A percentile compares a stretch with the other conserved stretches of the same genome.
Evolutionary conservation across 257 asterid species (phyloP).

Genomic region (Coffea canephora): DNA sequence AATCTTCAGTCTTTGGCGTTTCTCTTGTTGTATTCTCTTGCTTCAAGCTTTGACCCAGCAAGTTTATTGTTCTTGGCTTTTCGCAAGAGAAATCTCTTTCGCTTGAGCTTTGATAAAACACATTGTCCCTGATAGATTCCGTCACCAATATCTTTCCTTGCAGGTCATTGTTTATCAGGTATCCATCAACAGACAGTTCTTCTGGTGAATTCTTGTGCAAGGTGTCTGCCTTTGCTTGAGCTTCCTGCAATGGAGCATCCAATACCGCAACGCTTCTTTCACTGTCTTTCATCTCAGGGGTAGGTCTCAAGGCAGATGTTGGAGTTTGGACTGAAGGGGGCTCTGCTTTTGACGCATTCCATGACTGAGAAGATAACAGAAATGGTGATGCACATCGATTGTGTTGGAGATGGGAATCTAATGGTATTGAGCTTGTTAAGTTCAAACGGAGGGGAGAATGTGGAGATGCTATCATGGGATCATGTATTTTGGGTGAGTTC

Average conservation of each 20-base stretch:
- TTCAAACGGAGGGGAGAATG: constrained; percentile 22
- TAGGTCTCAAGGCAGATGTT: constrained; percentile 10
- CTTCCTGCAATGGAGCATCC: constrained; percentile 35
- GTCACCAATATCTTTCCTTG: background rate
- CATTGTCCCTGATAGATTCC: constrained; percentile 1
- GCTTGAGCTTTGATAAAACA: constrained; percentile 9
- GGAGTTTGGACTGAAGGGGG: constrained; percentile 43
- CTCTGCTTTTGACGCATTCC: constrained; percentile 12
- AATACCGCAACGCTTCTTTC: constrained; percentile 21
- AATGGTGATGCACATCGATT: constrained; percentile 12
- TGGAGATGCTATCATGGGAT: constrained; percentile 11
- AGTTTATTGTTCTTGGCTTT: background rate
- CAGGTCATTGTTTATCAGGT: background rate
- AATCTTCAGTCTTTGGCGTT: constrained; percentile 5
- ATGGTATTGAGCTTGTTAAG: constrained; percentile 9
- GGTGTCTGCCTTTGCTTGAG: constrained; percentile 34
- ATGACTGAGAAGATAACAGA: background rate
- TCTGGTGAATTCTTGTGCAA: constrained; percentile 29
- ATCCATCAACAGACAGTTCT: background rate
- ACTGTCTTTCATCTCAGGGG: constrained; percentile 12
- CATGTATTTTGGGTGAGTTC: background rate
- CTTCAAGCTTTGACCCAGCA: constrained; percentile 4
- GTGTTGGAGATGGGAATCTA: constrained; percentile 6
- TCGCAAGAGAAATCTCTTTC: constrained; percentile 7
- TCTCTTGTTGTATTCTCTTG: background rate